phyloP scores from a whole-genome alignment of 164 flowering plant species.

The Magnolia kwangsiensis region DNA sequence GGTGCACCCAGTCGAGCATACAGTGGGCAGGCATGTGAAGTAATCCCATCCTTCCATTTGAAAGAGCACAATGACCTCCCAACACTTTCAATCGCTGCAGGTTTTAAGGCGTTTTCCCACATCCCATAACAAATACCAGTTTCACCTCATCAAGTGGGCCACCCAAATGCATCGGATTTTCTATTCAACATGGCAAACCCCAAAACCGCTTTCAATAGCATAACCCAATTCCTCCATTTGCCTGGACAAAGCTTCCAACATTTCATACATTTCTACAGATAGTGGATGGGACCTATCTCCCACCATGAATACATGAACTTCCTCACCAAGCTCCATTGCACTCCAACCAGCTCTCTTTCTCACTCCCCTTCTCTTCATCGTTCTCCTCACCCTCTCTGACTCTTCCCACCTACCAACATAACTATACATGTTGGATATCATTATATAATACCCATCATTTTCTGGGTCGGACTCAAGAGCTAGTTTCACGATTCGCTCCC shows the following conservation, averaged over 20 bases:
- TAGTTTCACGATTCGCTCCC: constrained; percentile 45
- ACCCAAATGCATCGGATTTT: neutral
- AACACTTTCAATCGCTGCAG: neutral
- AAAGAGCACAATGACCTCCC: neutral
- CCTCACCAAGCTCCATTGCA: constrained; percentile 21
- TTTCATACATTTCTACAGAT: constrained; percentile 13
- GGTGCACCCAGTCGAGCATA: no score
- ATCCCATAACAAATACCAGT: neutral
- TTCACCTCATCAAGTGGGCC: neutral
- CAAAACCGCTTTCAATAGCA: neutral
- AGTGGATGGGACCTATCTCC: constrained; percentile 39
- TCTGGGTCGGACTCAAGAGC: constrained; percentile 63
- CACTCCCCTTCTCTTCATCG: constrained; percentile 53
- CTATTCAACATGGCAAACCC: neutral
- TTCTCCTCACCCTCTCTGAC: constrained; percentile 45
- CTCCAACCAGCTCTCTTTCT: constrained; percentile 70
- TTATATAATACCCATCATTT: constrained; percentile 67
- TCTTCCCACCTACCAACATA: constrained; percentile 65
- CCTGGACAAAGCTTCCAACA: constrained; percentile 1
- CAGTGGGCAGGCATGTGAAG: no score
- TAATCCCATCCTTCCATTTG: neutral
- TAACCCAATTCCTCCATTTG: neutral
- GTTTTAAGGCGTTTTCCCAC: neutral
- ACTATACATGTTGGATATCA: constrained; percentile 57
- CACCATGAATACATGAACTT: constrained; percentile 6